A percentile compares a stretch with the other conserved stretches of the same genome.
phyloP scores from a whole-genome alignment of 441 rosid species.

The Croton setiger region DNA sequence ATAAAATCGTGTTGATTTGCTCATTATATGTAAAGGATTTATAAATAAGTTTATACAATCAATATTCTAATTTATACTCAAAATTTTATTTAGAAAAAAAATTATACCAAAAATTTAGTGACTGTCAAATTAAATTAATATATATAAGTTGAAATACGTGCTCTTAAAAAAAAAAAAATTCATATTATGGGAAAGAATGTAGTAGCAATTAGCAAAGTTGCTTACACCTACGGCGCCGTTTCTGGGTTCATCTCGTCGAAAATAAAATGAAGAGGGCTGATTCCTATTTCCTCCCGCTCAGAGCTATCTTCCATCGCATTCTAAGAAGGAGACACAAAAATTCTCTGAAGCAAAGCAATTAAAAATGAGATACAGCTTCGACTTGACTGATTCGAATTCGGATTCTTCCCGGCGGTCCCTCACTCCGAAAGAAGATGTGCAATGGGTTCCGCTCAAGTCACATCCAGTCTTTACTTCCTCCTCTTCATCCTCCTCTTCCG shows the following conservation, averaged over 20 bases:
- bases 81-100: too few relatives aligned
- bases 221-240: not conserved
- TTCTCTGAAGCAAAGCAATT: not conserved
- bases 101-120: too few relatives aligned
- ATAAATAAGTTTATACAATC: too few relatives aligned
- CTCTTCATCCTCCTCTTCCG: slow-evolving; percentile 27
- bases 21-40: too few relatives aligned
- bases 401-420: slow-evolving; percentile 35
- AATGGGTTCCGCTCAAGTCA: slow-evolving; percentile 69
- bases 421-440: slow-evolving; percentile 49
- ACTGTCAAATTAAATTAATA: too few relatives aligned
- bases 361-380: slow-evolving; percentile 61
- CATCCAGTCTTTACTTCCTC: slow-evolving; percentile 65
- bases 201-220: too few relatives aligned
- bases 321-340: not conserved
- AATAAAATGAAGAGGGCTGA: not conserved
- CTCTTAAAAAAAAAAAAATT: too few relatives aligned
- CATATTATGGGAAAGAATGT: too few relatives aligned
- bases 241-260: not conserved
- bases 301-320: not conserved
- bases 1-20: too few relatives aligned
- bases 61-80: too few relatives aligned
- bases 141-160: too few relatives aligned
- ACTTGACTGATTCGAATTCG: slow-evolving; percentile 29
- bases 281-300: not conserved